phyloP scores from a whole-genome alignment of 176 grass and related monocot species.

The Rhynchospora pubera region DNA sequence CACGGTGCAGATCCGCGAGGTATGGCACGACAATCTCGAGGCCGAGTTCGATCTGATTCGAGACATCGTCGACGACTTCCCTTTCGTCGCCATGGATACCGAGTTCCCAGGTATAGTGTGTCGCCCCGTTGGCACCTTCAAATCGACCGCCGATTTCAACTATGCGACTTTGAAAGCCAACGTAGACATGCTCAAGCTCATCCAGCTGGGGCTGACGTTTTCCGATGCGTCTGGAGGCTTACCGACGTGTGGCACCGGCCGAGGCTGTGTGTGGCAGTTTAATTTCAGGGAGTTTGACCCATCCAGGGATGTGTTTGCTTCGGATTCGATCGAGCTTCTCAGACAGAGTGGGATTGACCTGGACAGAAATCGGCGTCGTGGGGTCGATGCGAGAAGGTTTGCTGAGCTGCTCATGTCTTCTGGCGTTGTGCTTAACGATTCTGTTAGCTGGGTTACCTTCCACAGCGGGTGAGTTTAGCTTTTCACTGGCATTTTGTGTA shows the following conservation, averaged over 20 bases:
- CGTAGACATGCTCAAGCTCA: slow-evolving; percentile 96
- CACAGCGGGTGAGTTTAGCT: slow-evolving; percentile 42
- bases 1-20: slow-evolving; percentile 93
- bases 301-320: slow-evolving; percentile 53
- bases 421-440: slow-evolving; percentile 81
- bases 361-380: slow-evolving; percentile 53
- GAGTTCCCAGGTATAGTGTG: slow-evolving; percentile 92
- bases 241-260: slow-evolving; percentile 50
- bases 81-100: slow-evolving; percentile 96
- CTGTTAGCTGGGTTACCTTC: slow-evolving; percentile 88
- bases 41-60: slow-evolving; percentile 85
- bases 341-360: slow-evolving; percentile 93
- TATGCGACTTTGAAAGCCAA: slow-evolving; percentile 96
- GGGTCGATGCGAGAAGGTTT: slow-evolving; percentile 56
- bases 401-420: slow-evolving; percentile 94
- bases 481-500: background rate
- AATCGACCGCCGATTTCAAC: slow-evolving; percentile 77
- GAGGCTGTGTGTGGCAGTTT: slow-evolving; percentile 89
- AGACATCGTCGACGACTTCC: slow-evolving; percentile 81
- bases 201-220: slow-evolving; percentile 92
- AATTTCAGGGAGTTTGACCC: slow-evolving; percentile 97
- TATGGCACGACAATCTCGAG: slow-evolving; percentile 88
- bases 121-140: slow-evolving; percentile 74
- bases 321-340: slow-evolving; percentile 90
- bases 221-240: slow-evolving; percentile 55